phyloP scores from a whole-genome alignment of 2,329 filamentous ascomycete genomes.

The Ophiostoma sp. region DNA sequence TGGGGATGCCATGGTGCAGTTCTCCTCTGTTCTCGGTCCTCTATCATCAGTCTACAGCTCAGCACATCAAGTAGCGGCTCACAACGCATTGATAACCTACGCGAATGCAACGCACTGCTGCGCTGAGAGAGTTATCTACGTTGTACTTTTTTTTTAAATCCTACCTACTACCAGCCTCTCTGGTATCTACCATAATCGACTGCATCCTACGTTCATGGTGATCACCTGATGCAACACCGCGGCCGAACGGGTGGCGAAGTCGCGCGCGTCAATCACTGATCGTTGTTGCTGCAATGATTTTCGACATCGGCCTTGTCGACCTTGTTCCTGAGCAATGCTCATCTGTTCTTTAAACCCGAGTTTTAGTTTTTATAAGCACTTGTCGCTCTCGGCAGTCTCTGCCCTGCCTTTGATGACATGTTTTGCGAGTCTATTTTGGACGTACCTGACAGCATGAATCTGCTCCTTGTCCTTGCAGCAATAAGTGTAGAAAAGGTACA shows the following conservation, averaged over 20 bases:
- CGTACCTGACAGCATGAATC: conserved; percentile 15
- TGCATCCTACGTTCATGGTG: background rate
- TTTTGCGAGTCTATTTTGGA: conserved; percentile 13
- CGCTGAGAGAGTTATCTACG: background rate
- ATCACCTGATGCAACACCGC: conserved; percentile 12
- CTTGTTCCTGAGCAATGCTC: background rate
- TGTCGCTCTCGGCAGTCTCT: conserved; percentile 1
- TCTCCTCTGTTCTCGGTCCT: background rate
- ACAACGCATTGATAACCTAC: conserved; percentile 12
- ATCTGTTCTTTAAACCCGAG: background rate
- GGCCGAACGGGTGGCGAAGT: conserved; percentile 20
- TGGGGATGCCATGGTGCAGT: background rate
- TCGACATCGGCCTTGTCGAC: too few species aligned
- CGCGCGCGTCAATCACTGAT: conserved; percentile 8
- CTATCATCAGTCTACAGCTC: background rate
- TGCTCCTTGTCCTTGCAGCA: conserved; percentile 15
- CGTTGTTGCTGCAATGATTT: background rate
- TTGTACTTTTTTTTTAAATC: background rate
- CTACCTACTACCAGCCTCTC: background rate
- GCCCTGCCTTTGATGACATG: background rate
- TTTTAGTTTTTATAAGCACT: background rate
- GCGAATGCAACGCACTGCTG: conserved; percentile 10
- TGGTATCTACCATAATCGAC: background rate
- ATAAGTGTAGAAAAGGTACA: conserved; percentile 14
- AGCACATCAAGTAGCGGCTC: background rate